Percentiles rank a stretch among this genome's conserved stretches.
These are phyloP conservation scores for Mycena indigotica DNA, from an alignment of 768 basidiomycete species.

Conservation along the genomic window DNA sequence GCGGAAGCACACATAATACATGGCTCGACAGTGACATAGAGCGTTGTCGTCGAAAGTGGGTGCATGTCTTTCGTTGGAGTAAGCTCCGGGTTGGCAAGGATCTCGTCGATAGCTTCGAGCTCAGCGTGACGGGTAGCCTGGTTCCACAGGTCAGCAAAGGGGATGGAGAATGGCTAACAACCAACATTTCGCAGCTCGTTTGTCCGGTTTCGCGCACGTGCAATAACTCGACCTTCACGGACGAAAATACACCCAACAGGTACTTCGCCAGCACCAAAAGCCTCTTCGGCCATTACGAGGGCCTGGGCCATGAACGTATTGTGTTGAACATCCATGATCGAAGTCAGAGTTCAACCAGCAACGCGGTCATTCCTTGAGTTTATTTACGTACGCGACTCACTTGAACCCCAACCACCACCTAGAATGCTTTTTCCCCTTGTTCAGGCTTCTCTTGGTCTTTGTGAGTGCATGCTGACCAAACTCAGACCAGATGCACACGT, in stretches of 20 bases:
- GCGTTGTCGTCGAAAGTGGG: conserved; percentile 75
- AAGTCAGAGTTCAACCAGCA: background rate
- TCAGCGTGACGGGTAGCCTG: conserved; percentile 98
- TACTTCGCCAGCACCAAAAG: conserved; percentile 81
- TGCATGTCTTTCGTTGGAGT: conserved; percentile 54
- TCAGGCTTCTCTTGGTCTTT: background rate
- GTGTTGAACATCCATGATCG: conserved; percentile 1
- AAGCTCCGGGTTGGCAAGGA: conserved; percentile 64
- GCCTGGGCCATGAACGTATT: conserved; percentile 66
- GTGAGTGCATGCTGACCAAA: background rate
- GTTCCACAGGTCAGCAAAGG: conserved; percentile 10
- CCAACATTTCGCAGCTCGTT: conserved; percentile 89
- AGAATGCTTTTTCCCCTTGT: background rate
- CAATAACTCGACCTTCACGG: conserved; percentile 73
- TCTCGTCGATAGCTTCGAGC: conserved; percentile 91
- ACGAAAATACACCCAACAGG: conserved; percentile 98
- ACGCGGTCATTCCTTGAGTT: background rate
- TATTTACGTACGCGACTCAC: conserved; percentile 1
- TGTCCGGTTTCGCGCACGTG: conserved; percentile 88
- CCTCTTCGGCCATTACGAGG: conserved; percentile 87
- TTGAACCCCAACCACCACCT: background rate
- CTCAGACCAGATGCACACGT: background rate
- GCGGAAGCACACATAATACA: conserved; percentile 99
- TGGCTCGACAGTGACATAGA: conserved; percentile 98
- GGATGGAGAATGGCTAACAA: background rate